Evolutionary conservation across 1,284 basidiomycete genomes (phyloP).

Genomic region (Filobasidium uniguttulatum): DNA sequence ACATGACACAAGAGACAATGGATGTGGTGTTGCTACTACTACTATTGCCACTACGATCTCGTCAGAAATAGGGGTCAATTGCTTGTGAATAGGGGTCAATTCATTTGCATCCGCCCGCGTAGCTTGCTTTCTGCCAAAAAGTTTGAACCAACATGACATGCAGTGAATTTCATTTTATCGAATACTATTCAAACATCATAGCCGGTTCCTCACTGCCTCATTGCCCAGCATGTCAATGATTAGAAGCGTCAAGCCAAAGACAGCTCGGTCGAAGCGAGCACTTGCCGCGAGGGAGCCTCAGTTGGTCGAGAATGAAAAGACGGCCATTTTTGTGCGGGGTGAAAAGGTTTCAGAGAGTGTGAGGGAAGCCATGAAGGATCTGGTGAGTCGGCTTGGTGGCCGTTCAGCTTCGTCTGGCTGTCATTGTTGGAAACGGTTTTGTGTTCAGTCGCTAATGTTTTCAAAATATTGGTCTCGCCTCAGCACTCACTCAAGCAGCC

Average conservation of each 20-base stretch:
- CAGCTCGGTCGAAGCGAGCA: constrained; percentile 90
- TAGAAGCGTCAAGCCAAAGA: constrained; percentile 98
- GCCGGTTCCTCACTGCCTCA: too few species aligned
- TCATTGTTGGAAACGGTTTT: neutral
- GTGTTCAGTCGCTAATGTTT: neutral
- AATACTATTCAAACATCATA: too few species aligned
- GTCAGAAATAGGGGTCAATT: too few species aligned
- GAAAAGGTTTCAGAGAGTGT: constrained; percentile 71
- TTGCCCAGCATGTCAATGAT: too few species aligned
- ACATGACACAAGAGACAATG: too few species aligned
- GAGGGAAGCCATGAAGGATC: constrained; percentile 68
- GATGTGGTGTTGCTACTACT: too few species aligned
- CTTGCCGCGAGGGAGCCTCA: constrained; percentile 77
- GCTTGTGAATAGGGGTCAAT: too few species aligned
- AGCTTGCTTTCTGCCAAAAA: too few species aligned
- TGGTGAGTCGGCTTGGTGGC: constrained; percentile 45
- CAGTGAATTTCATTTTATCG: too few species aligned
- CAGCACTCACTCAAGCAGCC: constrained; percentile 87
- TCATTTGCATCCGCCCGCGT: too few species aligned
- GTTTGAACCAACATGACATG: too few species aligned
- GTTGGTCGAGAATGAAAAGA: constrained; percentile 70
- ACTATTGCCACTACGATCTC: too few species aligned
- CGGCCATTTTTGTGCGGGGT: constrained; percentile 79
- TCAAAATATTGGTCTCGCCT: neutral
- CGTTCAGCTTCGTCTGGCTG: neutral